Percentiles rank a stretch among this genome's conserved stretches.
Evolutionary conservation across 148 eudicot species (phyloP).

Genomic region (Chenopodium berlandieri): DNA sequence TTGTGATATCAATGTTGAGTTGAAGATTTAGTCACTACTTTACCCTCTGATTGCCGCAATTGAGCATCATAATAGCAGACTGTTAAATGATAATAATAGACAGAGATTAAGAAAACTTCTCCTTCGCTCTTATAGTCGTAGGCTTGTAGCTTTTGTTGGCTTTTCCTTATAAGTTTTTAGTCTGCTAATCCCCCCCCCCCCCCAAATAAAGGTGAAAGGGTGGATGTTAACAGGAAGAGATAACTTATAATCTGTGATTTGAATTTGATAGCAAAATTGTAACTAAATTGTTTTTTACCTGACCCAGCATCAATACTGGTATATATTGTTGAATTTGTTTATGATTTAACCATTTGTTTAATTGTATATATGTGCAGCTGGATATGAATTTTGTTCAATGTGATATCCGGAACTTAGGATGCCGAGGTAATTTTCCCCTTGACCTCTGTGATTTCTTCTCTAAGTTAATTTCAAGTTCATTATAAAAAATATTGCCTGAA

Average conservation of each 20-base stretch:
- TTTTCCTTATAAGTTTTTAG: no score
- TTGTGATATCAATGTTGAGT: background rate
- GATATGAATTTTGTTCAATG: slow-evolving; percentile 74
- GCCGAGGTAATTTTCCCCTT: slow-evolving; percentile 49
- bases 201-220: background rate
- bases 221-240: background rate
- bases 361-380: slow-evolving; percentile 46
- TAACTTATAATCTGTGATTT: background rate
- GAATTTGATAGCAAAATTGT: background rate
- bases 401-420: slow-evolving; percentile 51
- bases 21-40: background rate
- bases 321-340: no score
- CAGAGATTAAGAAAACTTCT: background rate
- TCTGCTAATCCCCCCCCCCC: no score
- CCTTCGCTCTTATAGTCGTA: background rate
- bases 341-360: background rate
- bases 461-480: background rate
- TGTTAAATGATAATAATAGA: background rate
- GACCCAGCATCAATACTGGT: background rate
- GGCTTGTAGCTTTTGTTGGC: background rate
- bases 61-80: background rate
- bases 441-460: background rate
- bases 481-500: background rate
- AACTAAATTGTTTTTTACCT: background rate
- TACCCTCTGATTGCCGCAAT: background rate